These are phyloP conservation scores for Mycena filopes DNA, from an alignment of 768 basidiomycete species.

Conservation along the genomic window DNA sequence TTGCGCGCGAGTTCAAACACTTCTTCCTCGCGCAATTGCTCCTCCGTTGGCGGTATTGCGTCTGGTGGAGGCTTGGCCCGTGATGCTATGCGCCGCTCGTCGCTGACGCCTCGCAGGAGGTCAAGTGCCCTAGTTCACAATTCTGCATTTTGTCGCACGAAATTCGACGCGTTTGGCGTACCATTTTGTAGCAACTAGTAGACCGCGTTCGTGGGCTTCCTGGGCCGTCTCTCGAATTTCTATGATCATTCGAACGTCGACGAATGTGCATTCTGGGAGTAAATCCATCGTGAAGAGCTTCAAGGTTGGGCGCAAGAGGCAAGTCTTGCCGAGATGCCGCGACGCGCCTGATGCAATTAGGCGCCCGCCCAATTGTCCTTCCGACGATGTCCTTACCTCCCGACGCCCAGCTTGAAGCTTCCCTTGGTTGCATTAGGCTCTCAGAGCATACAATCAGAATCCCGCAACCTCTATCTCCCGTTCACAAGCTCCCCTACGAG, in stretches of 20 bases:
- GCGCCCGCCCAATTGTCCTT: too few species aligned
- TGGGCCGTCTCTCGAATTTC: slow-evolving; percentile 59
- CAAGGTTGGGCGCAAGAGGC: too few species aligned
- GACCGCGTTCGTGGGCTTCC: slow-evolving; percentile 64
- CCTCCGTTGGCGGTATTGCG: slow-evolving; percentile 45
- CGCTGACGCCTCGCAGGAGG: slow-evolving; percentile 56
- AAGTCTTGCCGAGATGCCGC: too few species aligned
- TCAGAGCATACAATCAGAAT: too few species aligned
- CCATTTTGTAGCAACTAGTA: slow-evolving; percentile 66
- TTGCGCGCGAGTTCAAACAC: slow-evolving; percentile 61
- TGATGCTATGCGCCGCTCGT: slow-evolving; percentile 42
- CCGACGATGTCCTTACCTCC: too few species aligned
- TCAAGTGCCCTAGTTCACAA: slow-evolving; percentile 60
- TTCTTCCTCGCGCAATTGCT: slow-evolving; percentile 62
- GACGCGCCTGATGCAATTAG: too few species aligned
- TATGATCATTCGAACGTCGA: slow-evolving; percentile 50
- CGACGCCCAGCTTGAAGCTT: too few species aligned
- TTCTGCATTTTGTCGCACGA: neutral
- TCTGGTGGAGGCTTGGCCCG: slow-evolving; percentile 27
- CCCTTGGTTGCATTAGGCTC: too few species aligned
- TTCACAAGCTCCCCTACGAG: too few species aligned
- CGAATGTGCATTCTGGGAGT: slow-evolving; percentile 18
- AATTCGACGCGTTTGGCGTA: neutral
- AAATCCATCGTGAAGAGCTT: neutral
- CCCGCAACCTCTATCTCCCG: too few species aligned